Percentiles rank a stretch among this genome's conserved stretches.
Conservation (phyloP, 805 yeast species). For the Candida incommunis region DNA sequence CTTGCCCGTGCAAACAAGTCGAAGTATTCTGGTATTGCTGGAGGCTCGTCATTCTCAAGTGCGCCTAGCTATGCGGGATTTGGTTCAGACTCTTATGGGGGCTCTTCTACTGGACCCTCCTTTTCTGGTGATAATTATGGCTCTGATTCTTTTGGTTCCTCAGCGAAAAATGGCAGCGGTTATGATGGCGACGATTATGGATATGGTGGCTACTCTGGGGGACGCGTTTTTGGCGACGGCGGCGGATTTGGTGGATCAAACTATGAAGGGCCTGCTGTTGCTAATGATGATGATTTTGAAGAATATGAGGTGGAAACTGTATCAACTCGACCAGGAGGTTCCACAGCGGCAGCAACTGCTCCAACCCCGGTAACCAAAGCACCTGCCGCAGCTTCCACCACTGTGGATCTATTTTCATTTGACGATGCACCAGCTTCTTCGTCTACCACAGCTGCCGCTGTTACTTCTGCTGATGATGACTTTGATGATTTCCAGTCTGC, state of each 20-base stretch:
- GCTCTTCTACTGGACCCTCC: conserved; percentile 5
- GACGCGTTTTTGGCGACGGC: conserved; percentile 27
- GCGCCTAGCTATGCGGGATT: conserved; percentile 22
- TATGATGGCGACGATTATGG: conserved; percentile 23
- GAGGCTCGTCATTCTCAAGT: conserved; percentile 28
- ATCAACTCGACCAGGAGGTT: too few relatives aligned
- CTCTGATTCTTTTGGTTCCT: conserved; percentile 17
- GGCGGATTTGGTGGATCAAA: conserved; percentile 24
- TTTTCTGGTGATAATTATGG: conserved; percentile 2
- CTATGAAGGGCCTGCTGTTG: conserved; percentile 18
- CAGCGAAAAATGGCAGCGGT: conserved; percentile 23
- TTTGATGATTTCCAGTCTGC: conserved; percentile 12
- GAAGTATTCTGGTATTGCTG: conserved; percentile 68
- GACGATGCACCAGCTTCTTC: conserved; percentile 40
- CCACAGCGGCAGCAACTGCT: conserved; percentile 10
- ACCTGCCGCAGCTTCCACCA: conserved; percentile 27
- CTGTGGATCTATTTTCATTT: conserved; percentile 53
- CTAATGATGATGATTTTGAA: conserved; percentile 25
- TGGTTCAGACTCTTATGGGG: conserved; percentile 18
- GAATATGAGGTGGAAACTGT: conserved; percentile 19
- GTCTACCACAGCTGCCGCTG: conserved; percentile 9
- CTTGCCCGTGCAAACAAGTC: conserved; percentile 77
- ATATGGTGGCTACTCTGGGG: conserved; percentile 21
- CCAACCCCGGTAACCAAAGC: conserved; percentile 13
- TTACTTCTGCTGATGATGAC: conserved; percentile 9